Evolutionary conservation across 306 rosid genomes (phyloP).

Genomic region (Quercus cerris): DNA sequence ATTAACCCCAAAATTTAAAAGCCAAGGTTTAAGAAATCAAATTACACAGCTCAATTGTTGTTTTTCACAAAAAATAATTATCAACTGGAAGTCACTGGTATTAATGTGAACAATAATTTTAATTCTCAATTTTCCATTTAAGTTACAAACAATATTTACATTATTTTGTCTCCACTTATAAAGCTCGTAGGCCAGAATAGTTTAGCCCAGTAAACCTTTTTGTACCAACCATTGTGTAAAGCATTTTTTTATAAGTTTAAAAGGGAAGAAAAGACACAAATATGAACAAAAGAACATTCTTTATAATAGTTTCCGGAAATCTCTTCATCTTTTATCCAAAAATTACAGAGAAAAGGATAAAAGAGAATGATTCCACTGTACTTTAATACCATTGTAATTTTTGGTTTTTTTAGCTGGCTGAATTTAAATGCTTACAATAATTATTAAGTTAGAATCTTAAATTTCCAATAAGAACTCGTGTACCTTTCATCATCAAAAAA

Average conservation of each 20-base stretch:
- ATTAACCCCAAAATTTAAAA: not conserved
- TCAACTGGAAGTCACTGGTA: not conserved
- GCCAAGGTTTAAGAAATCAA: not conserved
- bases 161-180: not conserved
- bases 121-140: not conserved
- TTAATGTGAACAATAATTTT: not conserved
- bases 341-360: not conserved
- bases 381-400: not conserved
- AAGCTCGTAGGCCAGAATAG: not conserved
- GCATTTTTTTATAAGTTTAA: not conserved
- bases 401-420: not conserved
- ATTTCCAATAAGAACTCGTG: slow-evolving; percentile 17
- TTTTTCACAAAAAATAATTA: not conserved
- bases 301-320: not conserved
- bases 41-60: not conserved
- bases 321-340: not conserved
- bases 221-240: not conserved
- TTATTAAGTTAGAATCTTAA: not conserved
- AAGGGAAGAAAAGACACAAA: not conserved
- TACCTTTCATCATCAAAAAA: slow-evolving; percentile 99
- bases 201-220: not conserved
- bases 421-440: not conserved
- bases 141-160: not conserved
- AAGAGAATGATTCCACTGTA: not conserved
- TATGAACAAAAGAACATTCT: not conserved